Evolutionary conservation across 2,329 filamentous ascomycete genomes (phyloP).

Genomic region (Trichoderma sp.): DNA sequence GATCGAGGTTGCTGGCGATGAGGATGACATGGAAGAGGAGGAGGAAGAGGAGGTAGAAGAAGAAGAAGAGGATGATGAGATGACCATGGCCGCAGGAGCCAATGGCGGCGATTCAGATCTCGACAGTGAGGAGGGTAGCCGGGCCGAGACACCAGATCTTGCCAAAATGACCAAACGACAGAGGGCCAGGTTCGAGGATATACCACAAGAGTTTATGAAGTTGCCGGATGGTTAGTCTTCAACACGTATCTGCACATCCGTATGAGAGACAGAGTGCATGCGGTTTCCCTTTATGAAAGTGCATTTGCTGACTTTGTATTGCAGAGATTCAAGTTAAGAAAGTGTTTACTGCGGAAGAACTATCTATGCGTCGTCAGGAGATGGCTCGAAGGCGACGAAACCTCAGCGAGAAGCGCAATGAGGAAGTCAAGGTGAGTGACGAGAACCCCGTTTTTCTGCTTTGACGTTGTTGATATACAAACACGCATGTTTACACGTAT

Average conservation of each 20-base stretch:
- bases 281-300: background rate
- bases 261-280: background rate
- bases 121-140: slow-evolving; percentile 44
- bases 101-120: slow-evolving; percentile 31
- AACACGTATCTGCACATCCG: background rate
- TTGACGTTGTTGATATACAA: background rate
- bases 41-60: slow-evolving; percentile 44
- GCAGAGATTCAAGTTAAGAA: slow-evolving; percentile 66
- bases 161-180: slow-evolving; percentile 64
- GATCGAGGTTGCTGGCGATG: slow-evolving; percentile 45
- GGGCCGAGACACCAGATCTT: slow-evolving; percentile 55
- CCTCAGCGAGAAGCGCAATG: slow-evolving; percentile 65
- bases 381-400: slow-evolving; percentile 64
- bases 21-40: slow-evolving; percentile 45
- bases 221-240: slow-evolving; percentile 56
- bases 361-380: slow-evolving; percentile 63
- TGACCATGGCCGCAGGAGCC: slow-evolving; percentile 33
- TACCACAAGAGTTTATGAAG: slow-evolving; percentile 58
- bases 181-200: slow-evolving; percentile 60
- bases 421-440: slow-evolving; percentile 62
- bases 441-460: background rate
- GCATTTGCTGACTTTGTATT: background rate
- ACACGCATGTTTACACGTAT: background rate
- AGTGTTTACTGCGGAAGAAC: slow-evolving; percentile 61
- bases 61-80: slow-evolving; percentile 45